Evolutionary conservation across 257 asterid species (phyloP), one percentile per base, ranked within the genome.

Genomic region (Primulina huaijiensis): DNA sequence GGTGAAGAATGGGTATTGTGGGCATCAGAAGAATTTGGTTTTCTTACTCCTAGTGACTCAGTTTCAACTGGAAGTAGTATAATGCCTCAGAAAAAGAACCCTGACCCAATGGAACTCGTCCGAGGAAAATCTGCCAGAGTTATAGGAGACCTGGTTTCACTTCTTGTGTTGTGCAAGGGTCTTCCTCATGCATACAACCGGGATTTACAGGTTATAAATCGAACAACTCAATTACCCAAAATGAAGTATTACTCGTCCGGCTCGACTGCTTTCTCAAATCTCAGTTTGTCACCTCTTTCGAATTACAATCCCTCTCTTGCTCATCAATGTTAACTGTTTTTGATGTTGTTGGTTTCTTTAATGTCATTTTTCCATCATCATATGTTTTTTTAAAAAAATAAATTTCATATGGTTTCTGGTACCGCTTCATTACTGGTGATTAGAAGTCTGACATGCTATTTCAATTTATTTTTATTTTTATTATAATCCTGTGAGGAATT

Each of bases 1-100:
- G 99, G 98, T 50, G 99, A 94, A 87, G 99, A 94, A 81, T 94
- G 98, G 99, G 97, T 94, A 62, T 73, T 94, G 76, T 94, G 96
- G 99, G 99, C 99, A 33, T 91, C 98, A 21, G 98, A 91, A 71
- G 99, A 94, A 80, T 91, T 91, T 76, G 99, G 98, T 53, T 94
- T 91, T 67, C 73, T 94, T 74, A 91, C 78, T 63, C 99, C 99
- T 43, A 88, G 97, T 85, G 99, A 91, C 79, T 79, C 92, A 34
- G 99, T 94, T 73, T 94, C 99, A 40, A 94, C 99, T 23, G 99
- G 99, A 69, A 94, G 98, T 86, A 94, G 98, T 75, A 94, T 94
- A 80, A 94, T 94, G 99, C 98, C 98, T 64, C 99, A 94, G 86
- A 94, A 94, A 83, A 91, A 94, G 83, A 94, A 94, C 79, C 99